These are phyloP conservation scores for Monascus purpureus DNA, from an alignment of 495 filamentous ascomycete species.

Conservation along the genomic window DNA sequence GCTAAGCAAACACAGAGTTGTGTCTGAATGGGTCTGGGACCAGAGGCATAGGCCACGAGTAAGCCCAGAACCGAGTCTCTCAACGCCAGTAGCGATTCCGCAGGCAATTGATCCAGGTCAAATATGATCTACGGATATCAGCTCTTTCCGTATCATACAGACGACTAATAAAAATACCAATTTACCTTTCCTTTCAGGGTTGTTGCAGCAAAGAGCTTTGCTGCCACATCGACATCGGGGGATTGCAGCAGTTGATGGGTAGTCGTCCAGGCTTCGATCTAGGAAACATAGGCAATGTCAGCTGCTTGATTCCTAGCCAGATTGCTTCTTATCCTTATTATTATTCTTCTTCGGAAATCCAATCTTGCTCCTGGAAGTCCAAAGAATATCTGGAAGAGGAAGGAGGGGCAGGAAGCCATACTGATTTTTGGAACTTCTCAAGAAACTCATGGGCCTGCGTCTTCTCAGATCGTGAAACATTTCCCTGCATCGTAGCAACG, in stretches of 20 bases:
- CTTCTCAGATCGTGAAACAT: conserved; percentile 70
- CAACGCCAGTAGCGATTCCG: conserved; percentile 55
- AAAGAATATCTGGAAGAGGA: background rate
- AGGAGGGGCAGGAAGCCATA: conserved; percentile 32
- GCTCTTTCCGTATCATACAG: conserved; percentile 6
- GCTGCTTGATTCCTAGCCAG: too few species aligned
- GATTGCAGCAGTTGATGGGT: conserved; percentile 78
- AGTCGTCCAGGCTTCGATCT: conserved; percentile 81
- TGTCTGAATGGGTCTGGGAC: conserved; percentile 81
- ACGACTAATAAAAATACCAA: conserved; percentile 4
- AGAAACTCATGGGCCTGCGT: conserved; percentile 79
- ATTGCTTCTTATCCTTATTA: too few species aligned
- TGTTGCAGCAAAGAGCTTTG: conserved; percentile 89
- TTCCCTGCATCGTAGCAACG: conserved; percentile 78
- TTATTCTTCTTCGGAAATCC: background rate
- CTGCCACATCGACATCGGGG: conserved; percentile 55
- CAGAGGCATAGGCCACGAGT: conserved; percentile 61
- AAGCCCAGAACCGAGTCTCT: conserved; percentile 71
- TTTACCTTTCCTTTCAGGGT: conserved; percentile 95
- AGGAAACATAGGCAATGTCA: conserved; percentile 1
- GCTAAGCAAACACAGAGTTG: conserved; percentile 92
- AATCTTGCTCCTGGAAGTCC: background rate
- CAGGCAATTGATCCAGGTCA: conserved; percentile 73
- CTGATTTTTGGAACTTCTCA: conserved; percentile 96
- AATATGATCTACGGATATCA: conserved; percentile 54